Percentiles rank a stretch among this genome's conserved stretches.
phyloP scores from a whole-genome alignment of 345 rosid species.

The Bretschneidera sinensis region DNA sequence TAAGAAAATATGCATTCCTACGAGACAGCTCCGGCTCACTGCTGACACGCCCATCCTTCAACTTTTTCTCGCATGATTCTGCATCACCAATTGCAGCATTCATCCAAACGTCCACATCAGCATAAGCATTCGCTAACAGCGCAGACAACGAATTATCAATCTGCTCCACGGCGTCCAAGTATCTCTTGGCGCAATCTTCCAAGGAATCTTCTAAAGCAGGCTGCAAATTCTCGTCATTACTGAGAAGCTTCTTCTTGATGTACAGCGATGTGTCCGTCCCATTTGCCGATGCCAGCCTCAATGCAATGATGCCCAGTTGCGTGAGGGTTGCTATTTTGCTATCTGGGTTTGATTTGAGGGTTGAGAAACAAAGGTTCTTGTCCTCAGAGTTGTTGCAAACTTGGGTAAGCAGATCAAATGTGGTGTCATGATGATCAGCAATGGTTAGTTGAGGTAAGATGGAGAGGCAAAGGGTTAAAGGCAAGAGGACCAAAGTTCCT shows the following conservation, averaged over 20 bases:
- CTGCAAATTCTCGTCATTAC: slow-evolving; percentile 25
- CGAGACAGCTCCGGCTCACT: background rate
- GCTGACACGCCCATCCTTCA: background rate
- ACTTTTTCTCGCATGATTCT: background rate
- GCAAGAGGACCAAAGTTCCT: too few species aligned
- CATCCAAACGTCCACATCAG: slow-evolving; percentile 41
- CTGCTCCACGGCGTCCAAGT: slow-evolving; percentile 51
- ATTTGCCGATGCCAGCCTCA: slow-evolving; percentile 38
- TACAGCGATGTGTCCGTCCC: slow-evolving; percentile 37
- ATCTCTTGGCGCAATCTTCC: slow-evolving; percentile 48
- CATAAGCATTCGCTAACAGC: slow-evolving; percentile 27
- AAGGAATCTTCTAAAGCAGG: slow-evolving; percentile 52
- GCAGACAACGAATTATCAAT: slow-evolving; percentile 57
- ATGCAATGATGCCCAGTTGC: slow-evolving; percentile 45
- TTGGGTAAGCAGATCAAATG: slow-evolving; percentile 7
- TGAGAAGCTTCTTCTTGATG: slow-evolving; percentile 25
- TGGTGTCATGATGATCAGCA: background rate
- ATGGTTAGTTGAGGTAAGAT: slow-evolving; percentile 9
- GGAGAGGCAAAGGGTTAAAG: too few species aligned
- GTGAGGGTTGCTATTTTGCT: slow-evolving; percentile 32
- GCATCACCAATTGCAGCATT: slow-evolving; percentile 39
- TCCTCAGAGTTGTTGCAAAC: slow-evolving; percentile 37
- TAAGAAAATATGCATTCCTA: background rate
- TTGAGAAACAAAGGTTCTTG: slow-evolving; percentile 43
- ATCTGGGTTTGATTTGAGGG: slow-evolving; percentile 36